These are phyloP conservation scores for Chlorella sp. DNA, from an alignment of 139 green algal species.

Conservation along the genomic window DNA sequence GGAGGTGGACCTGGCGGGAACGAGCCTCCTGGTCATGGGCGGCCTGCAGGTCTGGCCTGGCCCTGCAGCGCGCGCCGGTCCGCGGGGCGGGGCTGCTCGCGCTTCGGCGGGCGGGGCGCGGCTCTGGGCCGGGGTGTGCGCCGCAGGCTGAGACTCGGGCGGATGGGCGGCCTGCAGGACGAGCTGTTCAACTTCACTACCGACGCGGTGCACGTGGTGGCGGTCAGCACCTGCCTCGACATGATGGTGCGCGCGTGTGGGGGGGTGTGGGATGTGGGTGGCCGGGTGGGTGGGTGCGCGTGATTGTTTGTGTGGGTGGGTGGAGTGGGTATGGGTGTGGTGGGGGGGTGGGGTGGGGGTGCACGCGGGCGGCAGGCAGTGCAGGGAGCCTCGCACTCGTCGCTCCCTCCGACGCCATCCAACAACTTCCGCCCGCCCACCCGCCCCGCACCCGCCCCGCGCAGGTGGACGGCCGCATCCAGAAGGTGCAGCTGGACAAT, in stretches of 20 bases:
- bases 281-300: slow-evolving; percentile 2
- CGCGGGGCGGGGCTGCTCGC: too few relatives aligned
- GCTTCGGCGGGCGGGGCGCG: too few relatives aligned
- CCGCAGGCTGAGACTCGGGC: too few relatives aligned
- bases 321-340: too few relatives aligned
- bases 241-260: neutral
- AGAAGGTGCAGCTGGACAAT: slow-evolving; percentile 85
- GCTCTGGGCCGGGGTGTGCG: too few relatives aligned
- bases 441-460: neutral
- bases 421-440: neutral
- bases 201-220: slow-evolving; percentile 27
- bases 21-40: slow-evolving; percentile 63
- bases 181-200: slow-evolving; percentile 86
- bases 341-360: too few relatives aligned
- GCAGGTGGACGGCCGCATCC: slow-evolving; percentile 48
- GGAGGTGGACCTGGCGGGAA: slow-evolving; percentile 62
- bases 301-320: too few relatives aligned
- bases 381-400: neutral
- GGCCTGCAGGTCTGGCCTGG: slow-evolving; percentile 42
- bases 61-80: too few relatives aligned
- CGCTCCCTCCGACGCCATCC: neutral
- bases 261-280: neutral
- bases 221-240: slow-evolving; percentile 18
- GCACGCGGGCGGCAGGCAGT: too few relatives aligned
- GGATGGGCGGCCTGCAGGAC: slow-evolving; percentile 58